Conservation (phyloP, 225 moss, liverwort and hornwort species). For the Takakia lepidozioides region DNA sequence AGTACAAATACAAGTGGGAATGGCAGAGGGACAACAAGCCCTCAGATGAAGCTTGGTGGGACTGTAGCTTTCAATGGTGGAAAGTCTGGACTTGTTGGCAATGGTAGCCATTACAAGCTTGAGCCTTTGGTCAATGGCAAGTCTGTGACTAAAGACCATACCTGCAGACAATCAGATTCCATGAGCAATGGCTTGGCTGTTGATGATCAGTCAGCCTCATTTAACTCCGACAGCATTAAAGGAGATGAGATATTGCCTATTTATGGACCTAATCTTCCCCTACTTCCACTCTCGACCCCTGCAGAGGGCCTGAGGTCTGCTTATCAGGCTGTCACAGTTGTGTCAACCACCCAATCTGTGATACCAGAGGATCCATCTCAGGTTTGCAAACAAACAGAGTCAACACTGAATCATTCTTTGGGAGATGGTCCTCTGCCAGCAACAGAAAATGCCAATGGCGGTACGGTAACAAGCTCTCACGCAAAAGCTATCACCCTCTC, state of each 20-base stretch:
- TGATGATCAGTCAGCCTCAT: slow-evolving; percentile 38
- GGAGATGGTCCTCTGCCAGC: slow-evolving; percentile 28
- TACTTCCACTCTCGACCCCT: slow-evolving; percentile 15
- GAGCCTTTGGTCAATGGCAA: slow-evolving; percentile 39
- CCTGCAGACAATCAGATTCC: slow-evolving; percentile 25
- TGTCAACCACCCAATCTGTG: slow-evolving; percentile 19
- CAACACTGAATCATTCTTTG: slow-evolving; percentile 27
- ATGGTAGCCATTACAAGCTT: slow-evolving; percentile 12
- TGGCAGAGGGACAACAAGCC: slow-evolving; percentile 44
- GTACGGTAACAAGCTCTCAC: slow-evolving; percentile 43
- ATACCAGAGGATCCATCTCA: slow-evolving; percentile 32
- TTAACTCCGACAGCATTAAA: slow-evolving; percentile 23
- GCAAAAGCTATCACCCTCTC: no score
- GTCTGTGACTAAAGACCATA: slow-evolving; percentile 20
- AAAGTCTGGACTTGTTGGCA: slow-evolving; percentile 19
- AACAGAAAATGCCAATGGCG: slow-evolving; percentile 27
- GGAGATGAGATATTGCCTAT: slow-evolving; percentile 29
- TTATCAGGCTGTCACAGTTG: slow-evolving; percentile 10
- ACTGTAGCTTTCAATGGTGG: slow-evolving; percentile 47
- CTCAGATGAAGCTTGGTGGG: slow-evolving; percentile 52
- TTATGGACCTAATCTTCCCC: slow-evolving; percentile 42
- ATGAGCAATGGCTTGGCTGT: slow-evolving; percentile 37
- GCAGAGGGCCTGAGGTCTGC: slow-evolving; percentile 23
- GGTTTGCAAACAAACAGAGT: slow-evolving; percentile 47
- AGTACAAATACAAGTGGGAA: slow-evolving; percentile 50